These are phyloP conservation scores for Colletotrichum liaoningense DNA, from an alignment of 2,329 filamentous ascomycete species.

Conservation along the genomic window DNA sequence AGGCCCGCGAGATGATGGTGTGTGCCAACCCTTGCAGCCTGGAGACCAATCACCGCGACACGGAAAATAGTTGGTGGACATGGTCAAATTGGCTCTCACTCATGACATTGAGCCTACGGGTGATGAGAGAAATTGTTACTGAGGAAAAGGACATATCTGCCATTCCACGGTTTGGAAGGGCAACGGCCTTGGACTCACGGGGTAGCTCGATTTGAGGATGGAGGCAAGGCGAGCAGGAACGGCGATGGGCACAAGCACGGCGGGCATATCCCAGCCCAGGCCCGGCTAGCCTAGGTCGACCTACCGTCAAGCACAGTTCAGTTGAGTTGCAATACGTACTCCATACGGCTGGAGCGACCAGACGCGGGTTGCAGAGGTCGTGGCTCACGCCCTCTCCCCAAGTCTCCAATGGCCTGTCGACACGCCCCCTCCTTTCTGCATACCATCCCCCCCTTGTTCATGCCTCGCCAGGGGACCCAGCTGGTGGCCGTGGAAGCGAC, in stretches of 20 bases:
- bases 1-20: conserved; percentile 28
- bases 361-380: conserved; percentile 9
- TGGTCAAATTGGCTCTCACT: not conserved
- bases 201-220: not conserved
- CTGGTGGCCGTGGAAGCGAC: conserved; percentile 16
- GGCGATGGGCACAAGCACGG: conserved; percentile 3
- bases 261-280: conserved; percentile 9
- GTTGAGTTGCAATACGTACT: not conserved
- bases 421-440: conserved; percentile 34
- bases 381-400: conserved; percentile 19
- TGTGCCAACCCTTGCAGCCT: conserved; percentile 24
- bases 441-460: conserved; percentile 30
- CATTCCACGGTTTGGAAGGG: not conserved
- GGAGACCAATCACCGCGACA: conserved; percentile 11
- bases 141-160: not conserved
- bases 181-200: not conserved
- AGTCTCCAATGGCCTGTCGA: conserved; percentile 21
- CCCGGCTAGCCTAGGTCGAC: conserved; percentile 9
- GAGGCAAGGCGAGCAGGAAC: not conserved
- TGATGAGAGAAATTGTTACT: not conserved
- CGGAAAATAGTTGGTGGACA: not conserved
- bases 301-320: not conserved
- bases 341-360: not conserved
- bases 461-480: conserved; percentile 25
- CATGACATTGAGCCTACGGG: not conserved